Evolutionary conservation across 768 basidiomycete species (phyloP).

Genomic region (Favolaschia claudopus): DNA sequence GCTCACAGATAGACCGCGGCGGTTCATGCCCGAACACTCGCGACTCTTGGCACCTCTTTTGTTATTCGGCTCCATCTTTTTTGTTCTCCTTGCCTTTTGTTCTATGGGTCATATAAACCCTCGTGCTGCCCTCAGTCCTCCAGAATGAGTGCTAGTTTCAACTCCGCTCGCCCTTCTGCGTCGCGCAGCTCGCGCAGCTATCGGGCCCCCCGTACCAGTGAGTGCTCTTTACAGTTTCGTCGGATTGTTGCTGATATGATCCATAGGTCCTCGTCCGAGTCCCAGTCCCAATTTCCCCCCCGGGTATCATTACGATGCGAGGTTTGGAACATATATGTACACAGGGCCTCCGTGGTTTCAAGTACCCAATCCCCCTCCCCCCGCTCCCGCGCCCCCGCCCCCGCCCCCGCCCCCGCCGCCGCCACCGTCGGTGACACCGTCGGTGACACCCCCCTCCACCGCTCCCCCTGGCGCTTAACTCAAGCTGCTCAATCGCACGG

Average conservation of each 20-base stretch:
- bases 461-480: slow-evolving; percentile 5
- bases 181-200: slow-evolving; percentile 14
- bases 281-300: no score
- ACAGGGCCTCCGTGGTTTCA: not conserved
- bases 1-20: slow-evolving; percentile 5
- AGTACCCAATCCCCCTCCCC: not conserved
- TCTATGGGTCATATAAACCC: slow-evolving; percentile 16
- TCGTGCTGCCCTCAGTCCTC: not conserved
- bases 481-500: not conserved
- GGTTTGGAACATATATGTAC: slow-evolving; percentile 11
- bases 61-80: not conserved
- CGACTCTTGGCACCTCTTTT: not conserved
- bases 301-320: no score
- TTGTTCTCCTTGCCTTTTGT: slow-evolving; percentile 15
- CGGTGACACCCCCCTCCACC: no score
- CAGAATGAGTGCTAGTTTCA: slow-evolving; percentile 13
- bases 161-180: slow-evolving; percentile 6
- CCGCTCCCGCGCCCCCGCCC: not conserved
- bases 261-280: slow-evolving; percentile 1
- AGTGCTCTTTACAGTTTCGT: not conserved
- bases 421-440: no score
- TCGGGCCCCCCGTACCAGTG: not conserved
- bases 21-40: not conserved
- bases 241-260: not conserved
- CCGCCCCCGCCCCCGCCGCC: no score